Evolutionary conservation across 441 rosid genomes (phyloP), one percentile per base, ranked within the genome.

Genomic region (Jatropha podagrica): DNA sequence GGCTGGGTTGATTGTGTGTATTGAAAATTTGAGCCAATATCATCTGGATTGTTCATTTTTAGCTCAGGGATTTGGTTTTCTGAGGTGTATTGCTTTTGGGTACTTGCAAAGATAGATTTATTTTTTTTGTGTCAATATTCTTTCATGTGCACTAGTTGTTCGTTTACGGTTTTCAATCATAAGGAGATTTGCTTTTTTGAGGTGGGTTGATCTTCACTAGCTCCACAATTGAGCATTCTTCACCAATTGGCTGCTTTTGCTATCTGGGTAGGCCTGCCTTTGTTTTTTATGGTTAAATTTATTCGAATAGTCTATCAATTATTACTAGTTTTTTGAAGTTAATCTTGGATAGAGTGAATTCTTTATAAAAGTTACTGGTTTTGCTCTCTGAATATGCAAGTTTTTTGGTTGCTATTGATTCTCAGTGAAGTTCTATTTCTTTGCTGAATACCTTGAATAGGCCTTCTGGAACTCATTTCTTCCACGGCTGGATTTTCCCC

Each of bases 181-280:
- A 44, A 70, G 66, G 67, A 18, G 14, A 52, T 54, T 66, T 71
- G 69, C 72, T 78, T 78, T 73, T 78, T 27, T 78, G 69, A 80
- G 73, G 69, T 78, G 78, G 78, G 81, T 62, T 78, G 78, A 78
- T 76, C 41, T 69, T 74, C 9, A 71, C 46, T 41, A 17, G 9
- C 27, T 65, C 48, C 2, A 7, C 15, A 42, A 52, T 18, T 72
- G 74, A n/a, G 4, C 44, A 20, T 51, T 26, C 17, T 48, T 44
- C 67, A 69, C n/a, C 63, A 11, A 69, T 38, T 38, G 66, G 49
- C 55, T 65, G 26, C 41, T 69, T 65, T 78, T 32, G 52, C 52
- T 23, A 59, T 73, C 75, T 65, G 76, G 78, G 20, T 56, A 40
- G 32, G 18, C 51, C 59, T 71, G 64, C n/a, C 40, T n/a, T 68